Evolutionary conservation across 2,329 filamentous ascomycete genomes (phyloP), one percentile per base, ranked within the genome.

Genomic region (Elsinoe perseae): DNA sequence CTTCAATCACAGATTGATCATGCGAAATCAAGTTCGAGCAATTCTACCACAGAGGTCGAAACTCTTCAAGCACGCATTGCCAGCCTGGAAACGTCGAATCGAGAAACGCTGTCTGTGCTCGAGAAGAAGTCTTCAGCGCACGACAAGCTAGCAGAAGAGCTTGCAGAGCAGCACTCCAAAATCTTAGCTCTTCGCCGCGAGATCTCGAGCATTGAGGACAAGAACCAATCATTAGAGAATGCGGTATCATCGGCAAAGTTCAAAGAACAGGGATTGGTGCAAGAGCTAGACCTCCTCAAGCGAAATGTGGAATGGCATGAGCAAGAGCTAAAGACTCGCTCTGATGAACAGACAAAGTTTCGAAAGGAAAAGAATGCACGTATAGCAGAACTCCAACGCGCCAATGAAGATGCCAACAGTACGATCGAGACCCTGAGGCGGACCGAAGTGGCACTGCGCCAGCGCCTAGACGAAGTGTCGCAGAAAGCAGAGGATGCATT

Each of bases 291-390:
- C 40, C 78, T 95, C 56, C 83, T 92, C 16, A 90, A 89, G 68
- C 87, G 86, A 65, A 95, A 90, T 73, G 88, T 89, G 61, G 92
- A 97, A 64, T 98, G 90, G 87, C 86, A 93, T 56, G 89, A 96
- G 66, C 84, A 80, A 40, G 93, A 98, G 70, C 80, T 97, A 20
- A 92, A 95, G 75, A 91, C 88, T 0, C 95, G 95, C 73, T 85
- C 82, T 60, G 82, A 85, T 7, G 93, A 98, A 68, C 84, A 89
- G 48, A 81, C 92, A 62, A 95, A 91, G 66, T 92, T 87, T 71
- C 84, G 93, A 61, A 97, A 95, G 68, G 93, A 98, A 68, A 97
- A 96, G 77, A 88, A 88, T 60, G 85, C 89, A 1, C 86, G 88
- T 36, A 89, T 97, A 63, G 82, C 90, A 7, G 88, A 95, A 65